phyloP scores from a whole-genome alignment of 805 yeast species.

The Sungouiozyma intestinalis region DNA sequence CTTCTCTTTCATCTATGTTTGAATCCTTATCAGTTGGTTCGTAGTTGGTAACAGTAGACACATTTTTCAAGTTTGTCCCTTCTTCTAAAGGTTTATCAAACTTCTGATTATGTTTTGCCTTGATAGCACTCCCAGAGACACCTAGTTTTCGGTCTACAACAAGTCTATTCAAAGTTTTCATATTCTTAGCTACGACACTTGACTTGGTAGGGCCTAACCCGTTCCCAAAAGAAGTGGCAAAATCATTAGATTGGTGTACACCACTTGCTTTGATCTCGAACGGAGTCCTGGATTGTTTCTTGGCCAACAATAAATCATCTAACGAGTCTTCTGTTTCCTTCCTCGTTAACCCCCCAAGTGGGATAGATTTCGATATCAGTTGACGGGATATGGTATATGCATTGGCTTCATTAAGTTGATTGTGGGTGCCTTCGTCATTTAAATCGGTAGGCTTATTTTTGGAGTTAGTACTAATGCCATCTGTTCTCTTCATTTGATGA shows the following conservation, averaged over 20 bases:
- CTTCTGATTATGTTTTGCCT: slow-evolving; percentile 21
- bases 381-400: slow-evolving; percentile 40
- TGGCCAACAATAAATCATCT: slow-evolving; percentile 21
- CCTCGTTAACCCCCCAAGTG: slow-evolving; percentile 7
- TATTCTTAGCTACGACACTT: slow-evolving; percentile 24
- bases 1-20: neutral
- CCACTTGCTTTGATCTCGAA: slow-evolving; percentile 31
- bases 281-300: slow-evolving; percentile 17
- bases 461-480: neutral
- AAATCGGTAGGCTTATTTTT: neutral
- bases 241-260: slow-evolving; percentile 28
- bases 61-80: neutral
- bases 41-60: neutral
- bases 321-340: slow-evolving; percentile 27
- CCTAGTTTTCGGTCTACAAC: slow-evolving; percentile 26
- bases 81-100: neutral
- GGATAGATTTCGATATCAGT: slow-evolving; percentile 46
- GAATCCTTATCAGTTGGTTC: neutral
- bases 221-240: slow-evolving; percentile 27
- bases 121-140: slow-evolving; percentile 16
- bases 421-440: neutral
- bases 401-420: neutral
- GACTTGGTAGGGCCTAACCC: slow-evolving; percentile 28
- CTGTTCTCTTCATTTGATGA: neutral
- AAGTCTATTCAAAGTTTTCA: slow-evolving; percentile 21